A percentile compares a stretch with the other conserved stretches of the same genome.
phyloP scores from a whole-genome alignment of 1,284 basidiomycete species.

The Vanrija sp. region DNA sequence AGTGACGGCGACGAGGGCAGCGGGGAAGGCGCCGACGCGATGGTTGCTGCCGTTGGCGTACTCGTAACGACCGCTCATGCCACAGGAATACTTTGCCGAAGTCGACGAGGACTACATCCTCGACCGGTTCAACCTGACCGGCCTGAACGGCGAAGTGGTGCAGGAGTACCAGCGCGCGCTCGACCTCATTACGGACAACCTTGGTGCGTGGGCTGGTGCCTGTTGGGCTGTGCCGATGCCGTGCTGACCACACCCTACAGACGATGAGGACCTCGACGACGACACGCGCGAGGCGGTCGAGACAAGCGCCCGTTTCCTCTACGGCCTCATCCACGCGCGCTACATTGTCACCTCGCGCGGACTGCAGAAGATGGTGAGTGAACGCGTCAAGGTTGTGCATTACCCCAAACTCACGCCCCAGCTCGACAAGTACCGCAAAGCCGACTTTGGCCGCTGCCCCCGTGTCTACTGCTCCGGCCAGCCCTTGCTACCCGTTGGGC shows the following conservation, averaged over 20 bases:
- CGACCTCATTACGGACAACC: slow-evolving; percentile 84
- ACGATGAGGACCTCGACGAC: slow-evolving; percentile 53
- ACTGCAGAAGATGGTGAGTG: slow-evolving; percentile 86
- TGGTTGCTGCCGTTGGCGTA: background rate
- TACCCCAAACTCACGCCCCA: slow-evolving; percentile 41
- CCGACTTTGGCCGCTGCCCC: slow-evolving; percentile 92
- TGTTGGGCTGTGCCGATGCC: background rate
- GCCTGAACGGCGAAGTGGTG: slow-evolving; percentile 86
- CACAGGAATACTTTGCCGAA: slow-evolving; percentile 92
- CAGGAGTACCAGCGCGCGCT: slow-evolving; percentile 90
- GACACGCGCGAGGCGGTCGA: slow-evolving; percentile 60
- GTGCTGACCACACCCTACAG: slow-evolving; percentile 17
- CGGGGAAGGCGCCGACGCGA: background rate
- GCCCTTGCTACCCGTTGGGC: slow-evolving; percentile 87
- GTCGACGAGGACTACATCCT: slow-evolving; percentile 99
- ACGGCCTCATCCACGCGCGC: slow-evolving; percentile 92
- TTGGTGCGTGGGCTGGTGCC: slow-evolving; percentile 57
- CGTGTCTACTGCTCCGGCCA: slow-evolving; percentile 88
- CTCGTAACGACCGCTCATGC: slow-evolving; percentile 8
- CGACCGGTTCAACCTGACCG: slow-evolving; percentile 96
- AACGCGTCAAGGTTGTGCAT: too few relatives aligned
- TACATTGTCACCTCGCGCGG: slow-evolving; percentile 95
- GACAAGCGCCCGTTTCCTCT: slow-evolving; percentile 81
- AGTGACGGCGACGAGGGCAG: too few relatives aligned
- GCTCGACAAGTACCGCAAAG: slow-evolving; percentile 95